Percentiles rank a stretch among this genome's conserved stretches.
Evolutionary conservation across 768 basidiomycete species (phyloP).

Genomic region (Cubamyces sp.): DNA sequence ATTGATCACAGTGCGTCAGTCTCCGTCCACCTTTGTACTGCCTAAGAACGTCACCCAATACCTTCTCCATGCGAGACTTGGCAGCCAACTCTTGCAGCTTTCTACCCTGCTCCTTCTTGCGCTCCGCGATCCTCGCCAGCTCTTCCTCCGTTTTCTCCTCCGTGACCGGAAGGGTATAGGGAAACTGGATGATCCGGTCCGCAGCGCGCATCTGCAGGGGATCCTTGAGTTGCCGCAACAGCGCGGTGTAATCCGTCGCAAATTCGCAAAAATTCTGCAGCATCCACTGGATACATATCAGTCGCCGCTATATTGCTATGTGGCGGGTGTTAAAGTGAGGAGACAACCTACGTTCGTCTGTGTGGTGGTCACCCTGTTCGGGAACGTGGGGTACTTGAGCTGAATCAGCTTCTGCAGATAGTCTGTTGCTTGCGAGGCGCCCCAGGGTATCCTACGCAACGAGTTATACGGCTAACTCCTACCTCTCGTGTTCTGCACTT

Average conservation of each 20-base stretch:
- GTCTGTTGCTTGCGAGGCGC: conserved; percentile 86
- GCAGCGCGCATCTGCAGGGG: conserved; percentile 64
- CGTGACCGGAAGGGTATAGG: conserved; percentile 60
- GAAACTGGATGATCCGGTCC: conserved; percentile 87
- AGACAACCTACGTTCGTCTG: conserved; percentile 80
- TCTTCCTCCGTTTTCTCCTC: conserved; percentile 95
- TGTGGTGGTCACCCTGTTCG: conserved; percentile 73
- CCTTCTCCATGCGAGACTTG: conserved; percentile 85
- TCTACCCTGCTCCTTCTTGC: conserved; percentile 81
- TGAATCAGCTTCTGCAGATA: conserved; percentile 93
- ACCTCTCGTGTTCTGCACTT: conserved; percentile 17
- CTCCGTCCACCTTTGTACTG: background rate
- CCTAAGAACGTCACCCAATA: conserved; percentile 37
- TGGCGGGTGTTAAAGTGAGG: no score
- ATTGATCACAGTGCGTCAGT: background rate
- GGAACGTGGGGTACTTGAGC: conserved; percentile 93
- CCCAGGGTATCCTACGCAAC: conserved; percentile 86
- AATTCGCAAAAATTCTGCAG: conserved; percentile 86
- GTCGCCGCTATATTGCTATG: no score
- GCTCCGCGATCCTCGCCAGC: conserved; percentile 74
- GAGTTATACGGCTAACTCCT: background rate
- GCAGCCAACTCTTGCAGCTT: conserved; percentile 92
- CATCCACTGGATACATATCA: conserved; percentile 70
- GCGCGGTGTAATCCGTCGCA: conserved; percentile 70
- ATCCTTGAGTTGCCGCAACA: conserved; percentile 68